A percentile compares a stretch with the other conserved stretches of the same genome.
phyloP scores from a whole-genome alignment of 202 grass and related monocot species.

The Thinopyrum obtusiflorum region DNA sequence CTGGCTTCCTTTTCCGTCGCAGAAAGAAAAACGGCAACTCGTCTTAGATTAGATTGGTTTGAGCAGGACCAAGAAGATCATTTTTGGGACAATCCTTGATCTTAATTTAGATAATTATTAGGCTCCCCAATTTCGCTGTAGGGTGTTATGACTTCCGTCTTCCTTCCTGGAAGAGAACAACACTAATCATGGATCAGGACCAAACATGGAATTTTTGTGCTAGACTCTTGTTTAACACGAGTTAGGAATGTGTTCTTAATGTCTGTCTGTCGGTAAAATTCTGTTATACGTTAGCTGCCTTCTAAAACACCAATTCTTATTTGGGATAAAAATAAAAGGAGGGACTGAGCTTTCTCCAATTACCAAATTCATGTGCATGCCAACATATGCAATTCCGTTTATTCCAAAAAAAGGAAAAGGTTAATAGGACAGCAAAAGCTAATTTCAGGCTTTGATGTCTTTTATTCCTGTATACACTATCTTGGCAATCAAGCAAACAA shows the following conservation, averaged over 20 bases:
- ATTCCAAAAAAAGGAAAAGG: not conserved
- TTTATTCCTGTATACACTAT: slow-evolving; percentile 16
- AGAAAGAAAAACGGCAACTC: not conserved
- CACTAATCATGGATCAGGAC: not conserved
- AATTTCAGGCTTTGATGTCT: not conserved
- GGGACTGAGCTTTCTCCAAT: not conserved
- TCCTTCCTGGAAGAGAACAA: not conserved
- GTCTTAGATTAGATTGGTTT: slow-evolving; percentile 2
- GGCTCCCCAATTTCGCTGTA: not conserved
- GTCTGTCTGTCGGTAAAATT: not conserved
- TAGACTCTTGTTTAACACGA: not conserved
- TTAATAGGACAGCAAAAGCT: not conserved
- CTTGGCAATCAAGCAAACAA: slow-evolving; percentile 31
- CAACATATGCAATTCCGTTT: slow-evolving; percentile 19
- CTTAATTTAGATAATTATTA: not conserved
- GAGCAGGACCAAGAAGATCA: not conserved
- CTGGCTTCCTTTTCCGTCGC: not conserved
- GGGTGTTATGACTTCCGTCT: not conserved
- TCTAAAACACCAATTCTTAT: not conserved
- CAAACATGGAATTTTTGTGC: not conserved
- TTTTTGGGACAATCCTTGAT: not conserved
- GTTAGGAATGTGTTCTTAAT: not conserved
- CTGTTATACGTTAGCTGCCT: not conserved
- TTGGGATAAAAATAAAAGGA: not conserved
- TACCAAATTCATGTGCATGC: slow-evolving; percentile 7